A percentile compares a stretch with the other conserved stretches of the same genome.
Evolutionary conservation across 192 early-diverging fungal species (phyloP).

Genomic region (Backusella psychrophila): DNA sequence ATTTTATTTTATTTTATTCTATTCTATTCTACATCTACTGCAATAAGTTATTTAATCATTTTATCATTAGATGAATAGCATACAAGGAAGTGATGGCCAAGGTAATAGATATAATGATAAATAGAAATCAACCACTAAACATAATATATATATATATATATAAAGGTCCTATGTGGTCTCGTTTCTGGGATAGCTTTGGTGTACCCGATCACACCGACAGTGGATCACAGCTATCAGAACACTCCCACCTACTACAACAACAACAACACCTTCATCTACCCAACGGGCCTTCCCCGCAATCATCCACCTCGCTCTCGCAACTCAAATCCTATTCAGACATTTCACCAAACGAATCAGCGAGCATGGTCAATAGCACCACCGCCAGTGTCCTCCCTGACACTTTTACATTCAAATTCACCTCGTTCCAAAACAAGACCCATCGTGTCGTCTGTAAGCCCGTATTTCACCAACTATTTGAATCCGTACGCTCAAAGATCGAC

Average conservation of each 20-base stretch:
- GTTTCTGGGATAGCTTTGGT: conserved; percentile 73
- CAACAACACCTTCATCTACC: background rate
- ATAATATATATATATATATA: no score
- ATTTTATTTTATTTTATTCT: background rate
- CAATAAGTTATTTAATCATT: background rate
- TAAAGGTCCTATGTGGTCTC: conserved; percentile 51
- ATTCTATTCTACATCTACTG: no score
- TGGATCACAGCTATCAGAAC: conserved; percentile 65
- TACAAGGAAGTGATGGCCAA: conserved; percentile 44
- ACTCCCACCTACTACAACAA: conserved; percentile 27
- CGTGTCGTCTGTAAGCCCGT: conserved; percentile 64
- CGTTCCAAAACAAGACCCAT: conserved; percentile 68
- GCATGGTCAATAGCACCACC: conserved; percentile 34
- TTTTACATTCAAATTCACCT: conserved; percentile 79
- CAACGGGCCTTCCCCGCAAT: conserved; percentile 33
- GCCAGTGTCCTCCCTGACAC: conserved; percentile 4
- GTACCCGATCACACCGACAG: conserved; percentile 60
- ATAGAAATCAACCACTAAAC: background rate
- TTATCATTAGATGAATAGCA: conserved; percentile 37
- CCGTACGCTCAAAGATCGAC: conserved; percentile 50
- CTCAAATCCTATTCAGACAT: conserved; percentile 49
- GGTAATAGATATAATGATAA: background rate
- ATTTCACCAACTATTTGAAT: conserved; percentile 50
- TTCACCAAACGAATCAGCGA: conserved; percentile 52
- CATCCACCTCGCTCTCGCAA: conserved; percentile 39